Percentiles rank a stretch among this genome's conserved stretches.
These are phyloP conservation scores for Silene noctiflora DNA, from an alignment of 179 eudicot genomes.

Conservation along the genomic window DNA sequence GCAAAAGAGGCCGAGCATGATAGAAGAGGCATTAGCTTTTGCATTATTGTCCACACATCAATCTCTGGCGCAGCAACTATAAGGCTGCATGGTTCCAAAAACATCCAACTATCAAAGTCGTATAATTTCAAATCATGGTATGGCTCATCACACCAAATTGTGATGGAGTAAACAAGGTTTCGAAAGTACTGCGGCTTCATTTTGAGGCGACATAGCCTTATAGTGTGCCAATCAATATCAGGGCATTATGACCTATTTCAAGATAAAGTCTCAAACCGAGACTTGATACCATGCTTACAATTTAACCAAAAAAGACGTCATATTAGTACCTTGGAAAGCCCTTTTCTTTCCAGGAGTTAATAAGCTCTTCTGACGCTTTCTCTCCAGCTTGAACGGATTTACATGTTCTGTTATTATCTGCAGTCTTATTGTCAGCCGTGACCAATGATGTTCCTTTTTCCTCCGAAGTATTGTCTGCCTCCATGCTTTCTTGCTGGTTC, in stretches of 20 bases:
- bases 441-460: conserved; percentile 32
- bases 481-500: conserved; percentile 30
- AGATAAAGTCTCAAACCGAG: too few species aligned
- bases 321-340: conserved; percentile 77
- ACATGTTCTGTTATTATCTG: conserved; percentile 28
- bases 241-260: too few species aligned
- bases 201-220: too few species aligned
- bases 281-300: neutral
- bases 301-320: neutral
- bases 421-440: conserved; percentile 27
- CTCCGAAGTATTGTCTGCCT: conserved; percentile 31
- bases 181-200: too few species aligned
- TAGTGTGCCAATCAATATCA: too few species aligned
- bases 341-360: conserved; percentile 71
- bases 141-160: neutral
- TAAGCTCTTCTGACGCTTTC: conserved; percentile 60
- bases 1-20: conserved; percentile 88
- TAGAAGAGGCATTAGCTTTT: conserved; percentile 72
- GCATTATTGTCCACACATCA: conserved; percentile 75
- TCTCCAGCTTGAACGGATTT: conserved; percentile 70
- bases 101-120: neutral
- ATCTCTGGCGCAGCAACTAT: conserved; percentile 71
- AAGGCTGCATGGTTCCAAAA: conserved; percentile 51
- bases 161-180: neutral
- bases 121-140: neutral